Evolutionary conservation across 179 eudicot species (phyloP).

Genomic region (Dionaea muscipula): DNA sequence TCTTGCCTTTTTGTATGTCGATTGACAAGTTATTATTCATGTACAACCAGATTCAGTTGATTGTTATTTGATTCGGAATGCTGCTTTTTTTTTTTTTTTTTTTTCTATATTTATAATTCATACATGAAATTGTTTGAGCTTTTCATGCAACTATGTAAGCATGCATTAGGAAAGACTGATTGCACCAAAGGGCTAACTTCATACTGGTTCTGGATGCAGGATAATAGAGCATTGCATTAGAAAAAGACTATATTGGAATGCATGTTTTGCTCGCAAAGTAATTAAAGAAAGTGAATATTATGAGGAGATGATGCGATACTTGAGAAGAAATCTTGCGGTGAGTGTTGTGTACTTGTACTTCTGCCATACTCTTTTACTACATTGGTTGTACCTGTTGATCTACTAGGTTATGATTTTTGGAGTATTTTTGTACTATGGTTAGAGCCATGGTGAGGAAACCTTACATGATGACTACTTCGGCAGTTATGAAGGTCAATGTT

Average conservation of each 20-base stretch:
- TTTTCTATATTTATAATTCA: too few relatives aligned
- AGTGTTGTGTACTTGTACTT: constrained; percentile 16
- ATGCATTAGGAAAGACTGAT: too few relatives aligned
- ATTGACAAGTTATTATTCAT: too few relatives aligned
- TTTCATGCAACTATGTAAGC: too few relatives aligned
- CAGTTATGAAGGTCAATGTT: not conserved
- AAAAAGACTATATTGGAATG: constrained; percentile 78
- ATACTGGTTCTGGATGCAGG: constrained; percentile 30
- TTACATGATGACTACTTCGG: too few relatives aligned
- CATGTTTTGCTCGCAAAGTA: constrained; percentile 82
- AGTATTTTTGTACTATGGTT: too few relatives aligned
- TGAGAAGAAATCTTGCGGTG: constrained; percentile 82
- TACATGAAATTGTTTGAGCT: too few relatives aligned
- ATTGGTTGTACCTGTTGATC: too few relatives aligned
- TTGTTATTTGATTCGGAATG: too few relatives aligned
- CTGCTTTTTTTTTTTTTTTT: too few relatives aligned
- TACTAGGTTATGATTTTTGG: not conserved
- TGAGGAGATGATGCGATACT: constrained; percentile 93
- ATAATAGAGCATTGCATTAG: constrained; percentile 77
- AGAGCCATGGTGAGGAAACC: not conserved
- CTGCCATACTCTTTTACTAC: not conserved
- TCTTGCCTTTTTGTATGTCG: too few relatives aligned
- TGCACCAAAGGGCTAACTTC: not conserved
- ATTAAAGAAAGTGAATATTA: constrained; percentile 85
- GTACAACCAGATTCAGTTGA: too few relatives aligned